Evolutionary conservation across 306 rosid genomes (phyloP), one percentile per base, ranked within the genome.

Genomic region (Herpetospermum pedunculosum): DNA sequence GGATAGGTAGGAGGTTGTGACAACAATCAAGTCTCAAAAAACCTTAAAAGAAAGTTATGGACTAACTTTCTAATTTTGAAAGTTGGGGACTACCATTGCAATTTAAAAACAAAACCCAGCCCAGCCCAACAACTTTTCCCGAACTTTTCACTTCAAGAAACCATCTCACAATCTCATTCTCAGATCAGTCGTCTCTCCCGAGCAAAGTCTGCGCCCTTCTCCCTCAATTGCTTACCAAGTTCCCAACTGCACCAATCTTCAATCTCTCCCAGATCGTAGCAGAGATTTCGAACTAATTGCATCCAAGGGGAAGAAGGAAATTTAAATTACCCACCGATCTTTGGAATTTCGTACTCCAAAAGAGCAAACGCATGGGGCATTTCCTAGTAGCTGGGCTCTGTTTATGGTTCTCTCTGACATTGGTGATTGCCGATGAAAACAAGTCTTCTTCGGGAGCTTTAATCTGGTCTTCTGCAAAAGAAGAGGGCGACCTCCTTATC

Each of bases 391-490:
- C 59, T 54, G 30, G 4, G 3, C 19, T 46, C 16, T 28, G 46
- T 47, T 18, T 29, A 47, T 68, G 73, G 38, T n/a, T 55, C 40
- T 29, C 29, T 59, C 46, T 19, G 69, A 10, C 34, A 57, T 41
- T 68, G 74, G 23, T 46, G 23, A 67, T 55, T 63, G 57, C 68
- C 6, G 65, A 75, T 16, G 67, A 64, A 12, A 19, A 58, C 15
- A n/a, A 47, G 28, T 79, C 78, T 25, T 74, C 77, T 18, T 72
- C 79, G 53, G 80, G 57, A 26, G 77, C 73, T 32, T 21, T 76
- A 25, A 74, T 35, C 67, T 87, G 87, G 89, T 75, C 95, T 49
- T 67, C 87, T 13, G 81, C 85, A 52, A 52, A 78, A 41, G 89
- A 85, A 25, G 92, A 87, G 30, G 77, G 80, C 55, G 92, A 83